These are phyloP conservation scores for Tetracentron sinense DNA, from an alignment of 164 flowering plant species.

Conservation along the genomic window DNA sequence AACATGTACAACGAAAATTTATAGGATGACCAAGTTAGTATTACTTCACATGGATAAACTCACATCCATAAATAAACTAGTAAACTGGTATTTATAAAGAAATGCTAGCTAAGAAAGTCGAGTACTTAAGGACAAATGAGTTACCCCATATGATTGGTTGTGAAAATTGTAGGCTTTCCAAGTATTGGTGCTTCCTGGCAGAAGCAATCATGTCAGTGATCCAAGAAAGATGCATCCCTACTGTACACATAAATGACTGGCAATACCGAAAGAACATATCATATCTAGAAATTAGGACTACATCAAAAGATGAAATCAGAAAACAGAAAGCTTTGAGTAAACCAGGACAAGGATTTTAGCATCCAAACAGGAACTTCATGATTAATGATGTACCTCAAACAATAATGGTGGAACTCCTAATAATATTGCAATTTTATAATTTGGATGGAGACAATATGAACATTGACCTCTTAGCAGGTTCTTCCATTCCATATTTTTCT, in stretches of 20 bases:
- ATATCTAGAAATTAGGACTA: not conserved
- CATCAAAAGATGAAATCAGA: not conserved
- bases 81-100: not conserved
- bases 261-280: too few species aligned
- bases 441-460: not conserved
- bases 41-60: not conserved
- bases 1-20: too few species aligned
- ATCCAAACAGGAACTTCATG: too few species aligned
- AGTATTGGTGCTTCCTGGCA: slow-evolving; percentile 6
- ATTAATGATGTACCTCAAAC: too few species aligned
- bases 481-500: not conserved
- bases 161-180: slow-evolving; percentile 1
- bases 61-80: not conserved
- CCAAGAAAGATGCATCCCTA: not conserved
- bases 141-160: slow-evolving; percentile 1
- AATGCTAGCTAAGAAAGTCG: not conserved
- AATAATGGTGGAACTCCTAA: not conserved
- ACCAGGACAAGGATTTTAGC: too few species aligned
- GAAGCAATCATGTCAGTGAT: not conserved
- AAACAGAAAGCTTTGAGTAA: not conserved
- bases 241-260: too few species aligned
- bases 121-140: not conserved
- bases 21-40: not conserved
- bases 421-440: not conserved
- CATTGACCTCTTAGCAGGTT: too few species aligned